A percentile compares a stretch with the other conserved stretches of the same genome.
phyloP scores from a whole-genome alignment of 495 filamentous ascomycete genomes.

The Ascobolus immersus region DNA sequence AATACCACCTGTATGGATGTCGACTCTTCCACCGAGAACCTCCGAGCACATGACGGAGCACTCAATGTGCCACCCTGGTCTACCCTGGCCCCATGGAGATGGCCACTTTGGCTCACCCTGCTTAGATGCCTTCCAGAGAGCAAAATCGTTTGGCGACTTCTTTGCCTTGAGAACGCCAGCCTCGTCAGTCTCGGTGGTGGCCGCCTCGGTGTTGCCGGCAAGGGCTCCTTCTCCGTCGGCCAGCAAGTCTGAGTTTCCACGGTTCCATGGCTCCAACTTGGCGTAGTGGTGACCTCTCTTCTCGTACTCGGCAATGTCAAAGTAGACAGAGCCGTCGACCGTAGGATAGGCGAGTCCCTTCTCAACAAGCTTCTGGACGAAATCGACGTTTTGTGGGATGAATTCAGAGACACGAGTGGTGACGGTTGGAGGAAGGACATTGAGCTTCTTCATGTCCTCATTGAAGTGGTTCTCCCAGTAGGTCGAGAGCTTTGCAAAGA shows the following conservation, averaged over 20 bases:
- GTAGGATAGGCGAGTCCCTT: conserved; percentile 69
- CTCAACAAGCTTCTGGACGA: conserved; percentile 32
- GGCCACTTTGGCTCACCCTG: conserved; percentile 79
- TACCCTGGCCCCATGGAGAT: conserved; percentile 60
- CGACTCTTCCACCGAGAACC: conserved; percentile 53
- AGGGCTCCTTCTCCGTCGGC: conserved; percentile 81
- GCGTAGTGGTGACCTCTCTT: conserved; percentile 61
- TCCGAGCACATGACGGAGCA: conserved; percentile 91
- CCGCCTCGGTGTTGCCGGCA: conserved; percentile 22
- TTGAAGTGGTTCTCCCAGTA: conserved; percentile 64
- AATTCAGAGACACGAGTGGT: conserved; percentile 79
- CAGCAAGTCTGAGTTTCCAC: conserved; percentile 52
- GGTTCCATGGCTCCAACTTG: conserved; percentile 62
- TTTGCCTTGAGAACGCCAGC: conserved; percentile 4
- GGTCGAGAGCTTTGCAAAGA: conserved; percentile 58
- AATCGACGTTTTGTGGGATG: conserved; percentile 53
- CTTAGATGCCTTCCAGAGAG: conserved; percentile 82
- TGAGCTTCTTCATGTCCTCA: conserved; percentile 61
- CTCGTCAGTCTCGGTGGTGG: conserved; percentile 27
- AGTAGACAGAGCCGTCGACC: conserved; percentile 71
- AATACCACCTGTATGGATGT: conserved; percentile 83
- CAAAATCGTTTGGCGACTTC: conserved; percentile 38
- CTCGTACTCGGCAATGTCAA: conserved; percentile 76
- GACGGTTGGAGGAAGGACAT: conserved; percentile 57
- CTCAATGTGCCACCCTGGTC: conserved; percentile 95